Evolutionary conservation across 1,139 yeast genomes (phyloP).

Genomic region (Candida gigantensis): DNA sequence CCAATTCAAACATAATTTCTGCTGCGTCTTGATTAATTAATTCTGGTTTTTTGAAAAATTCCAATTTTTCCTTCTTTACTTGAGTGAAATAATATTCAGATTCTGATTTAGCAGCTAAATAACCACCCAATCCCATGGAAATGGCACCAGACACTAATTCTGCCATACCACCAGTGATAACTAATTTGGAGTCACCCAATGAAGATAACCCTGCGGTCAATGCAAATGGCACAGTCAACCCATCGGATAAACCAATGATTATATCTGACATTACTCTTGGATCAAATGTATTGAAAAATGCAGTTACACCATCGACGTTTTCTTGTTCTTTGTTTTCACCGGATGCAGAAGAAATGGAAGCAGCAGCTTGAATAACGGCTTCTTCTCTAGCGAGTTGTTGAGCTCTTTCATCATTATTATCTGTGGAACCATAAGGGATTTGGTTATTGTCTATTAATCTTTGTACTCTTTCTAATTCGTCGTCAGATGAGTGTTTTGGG

Average conservation of each 20-base stretch:
- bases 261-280: conserved; percentile 82
- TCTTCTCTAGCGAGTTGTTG: conserved; percentile 43
- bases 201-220: conserved; percentile 81
- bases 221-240: conserved; percentile 83
- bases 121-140: conserved; percentile 86
- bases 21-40: conserved; percentile 65
- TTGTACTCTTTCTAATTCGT: conserved; percentile 37
- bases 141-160: conserved; percentile 82
- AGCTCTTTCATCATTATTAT: conserved; percentile 30
- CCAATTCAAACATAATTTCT: conserved; percentile 69
- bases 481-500: conserved; percentile 25
- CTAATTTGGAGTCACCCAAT: conserved; percentile 71
- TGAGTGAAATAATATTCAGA: conserved; percentile 68
- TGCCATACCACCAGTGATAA: conserved; percentile 84
- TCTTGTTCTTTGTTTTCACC: conserved; percentile 25
- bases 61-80: conserved; percentile 68
- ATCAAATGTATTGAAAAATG: conserved; percentile 48
- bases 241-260: conserved; percentile 78
- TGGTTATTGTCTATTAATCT: conserved; percentile 35
- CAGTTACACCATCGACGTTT: conserved; percentile 22
- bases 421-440: conserved; percentile 43
- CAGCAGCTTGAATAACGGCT: conserved; percentile 28
- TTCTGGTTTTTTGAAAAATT: conserved; percentile 67
- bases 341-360: conserved; percentile 19
- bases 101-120: conserved; percentile 79